Evolutionary conservation across 306 rosid genomes (phyloP).

Genomic region (Inga oerstediana): DNA sequence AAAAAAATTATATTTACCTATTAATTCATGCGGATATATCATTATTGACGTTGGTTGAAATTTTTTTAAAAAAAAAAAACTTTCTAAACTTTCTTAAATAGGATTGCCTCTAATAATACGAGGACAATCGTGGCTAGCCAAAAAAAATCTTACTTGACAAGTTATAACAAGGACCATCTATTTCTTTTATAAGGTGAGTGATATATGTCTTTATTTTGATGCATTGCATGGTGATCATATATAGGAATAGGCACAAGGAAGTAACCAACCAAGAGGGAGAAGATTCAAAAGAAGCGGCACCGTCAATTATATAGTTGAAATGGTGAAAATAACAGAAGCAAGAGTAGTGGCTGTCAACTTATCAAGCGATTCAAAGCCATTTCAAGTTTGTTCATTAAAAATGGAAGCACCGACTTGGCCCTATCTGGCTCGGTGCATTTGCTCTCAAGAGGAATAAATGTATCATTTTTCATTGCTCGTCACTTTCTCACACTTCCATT

Average conservation of each 20-base stretch:
- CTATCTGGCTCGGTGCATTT: constrained; percentile 7
- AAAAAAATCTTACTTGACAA: no score
- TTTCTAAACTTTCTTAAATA: no score
- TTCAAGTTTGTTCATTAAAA: constrained; percentile 10
- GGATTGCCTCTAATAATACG: no score
- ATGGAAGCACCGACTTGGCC: constrained; percentile 52
- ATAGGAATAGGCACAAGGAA: neutral
- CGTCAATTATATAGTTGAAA: neutral
- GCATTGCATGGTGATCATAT: neutral
- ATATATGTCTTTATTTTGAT: neutral
- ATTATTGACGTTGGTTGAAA: neutral
- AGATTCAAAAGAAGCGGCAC: neutral
- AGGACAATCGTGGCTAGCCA: no score
- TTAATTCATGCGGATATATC: neutral
- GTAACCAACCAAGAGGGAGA: neutral
- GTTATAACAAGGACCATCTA: no score
- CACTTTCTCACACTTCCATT: constrained; percentile 36
- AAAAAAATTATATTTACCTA: neutral
- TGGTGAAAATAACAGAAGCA: neutral
- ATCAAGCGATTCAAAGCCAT: constrained; percentile 24
- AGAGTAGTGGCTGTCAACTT: constrained; percentile 37
- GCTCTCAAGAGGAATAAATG: constrained; percentile 27
- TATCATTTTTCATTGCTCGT: constrained; percentile 25
- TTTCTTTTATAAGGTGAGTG: no score
- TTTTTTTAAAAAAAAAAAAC: no score